A percentile compares a stretch with the other conserved stretches of the same genome.
phyloP scores from a whole-genome alignment of 2,329 filamentous ascomycete genomes.

The Knoxdaviesia capensis region DNA sequence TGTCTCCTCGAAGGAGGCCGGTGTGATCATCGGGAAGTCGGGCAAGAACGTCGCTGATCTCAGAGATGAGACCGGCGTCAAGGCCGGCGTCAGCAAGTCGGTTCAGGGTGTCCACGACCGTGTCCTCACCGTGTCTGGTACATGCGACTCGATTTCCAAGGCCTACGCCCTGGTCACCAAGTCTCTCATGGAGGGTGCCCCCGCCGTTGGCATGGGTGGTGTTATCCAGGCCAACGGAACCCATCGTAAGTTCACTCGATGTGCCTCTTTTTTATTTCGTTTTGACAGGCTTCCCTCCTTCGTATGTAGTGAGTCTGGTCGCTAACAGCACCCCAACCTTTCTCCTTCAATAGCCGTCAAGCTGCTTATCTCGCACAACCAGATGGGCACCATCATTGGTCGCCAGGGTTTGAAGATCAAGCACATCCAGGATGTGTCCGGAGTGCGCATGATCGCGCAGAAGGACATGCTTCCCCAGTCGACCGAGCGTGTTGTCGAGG shows the following conservation, averaged over 20 bases:
- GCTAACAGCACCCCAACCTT: constrained; percentile 5
- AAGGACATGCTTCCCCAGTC: constrained; percentile 99
- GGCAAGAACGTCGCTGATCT: constrained; percentile 97
- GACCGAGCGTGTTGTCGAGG: constrained; percentile 91
- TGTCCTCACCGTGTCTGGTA: constrained; percentile 84
- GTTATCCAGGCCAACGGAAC: constrained; percentile 73
- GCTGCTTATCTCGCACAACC: constrained; percentile 95
- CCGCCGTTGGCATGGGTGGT: constrained; percentile 90
- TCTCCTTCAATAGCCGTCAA: constrained; percentile 52
- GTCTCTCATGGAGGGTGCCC: constrained; percentile 78
- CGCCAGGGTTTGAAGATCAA: constrained; percentile 96
- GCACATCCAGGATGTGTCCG: constrained; percentile 92
- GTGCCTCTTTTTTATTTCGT: neutral
- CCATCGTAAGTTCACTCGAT: constrained; percentile 48
- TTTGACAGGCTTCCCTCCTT: neutral
- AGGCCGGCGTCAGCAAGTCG: constrained; percentile 96
- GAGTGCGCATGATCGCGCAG: constrained; percentile 96
- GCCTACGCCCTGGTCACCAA: constrained; percentile 89
- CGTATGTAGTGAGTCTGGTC: neutral
- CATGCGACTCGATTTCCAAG: constrained; percentile 71
- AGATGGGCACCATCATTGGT: constrained; percentile 99
- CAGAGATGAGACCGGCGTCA: constrained; percentile 92
- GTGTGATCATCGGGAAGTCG: constrained; percentile 96
- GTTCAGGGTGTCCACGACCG: constrained; percentile 95
- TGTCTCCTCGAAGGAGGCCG: constrained; percentile 95